phyloP scores from a whole-genome alignment of 1,139 yeast species.

The Sugiyamaella castrensis region DNA sequence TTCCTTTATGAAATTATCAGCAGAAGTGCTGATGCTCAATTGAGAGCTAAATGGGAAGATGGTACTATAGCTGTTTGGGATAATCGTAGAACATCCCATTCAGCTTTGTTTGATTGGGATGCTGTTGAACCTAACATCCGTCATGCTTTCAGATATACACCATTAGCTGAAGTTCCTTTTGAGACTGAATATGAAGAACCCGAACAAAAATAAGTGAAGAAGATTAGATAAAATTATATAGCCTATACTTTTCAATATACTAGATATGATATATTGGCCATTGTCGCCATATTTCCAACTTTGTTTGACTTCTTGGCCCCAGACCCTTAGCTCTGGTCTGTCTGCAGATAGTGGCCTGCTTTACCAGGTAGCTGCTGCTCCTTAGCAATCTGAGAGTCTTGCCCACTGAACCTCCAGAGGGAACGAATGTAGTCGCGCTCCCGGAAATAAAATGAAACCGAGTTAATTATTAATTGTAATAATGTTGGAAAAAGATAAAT shows the following conservation, averaged over 20 bases:
- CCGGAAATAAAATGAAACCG: no score
- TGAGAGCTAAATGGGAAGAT: slow-evolving; percentile 58
- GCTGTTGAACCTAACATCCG: slow-evolving; percentile 38
- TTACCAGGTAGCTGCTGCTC: no score
- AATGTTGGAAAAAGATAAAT: no score
- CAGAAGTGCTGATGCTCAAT: slow-evolving; percentile 51
- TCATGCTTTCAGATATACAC: slow-evolving; percentile 36
- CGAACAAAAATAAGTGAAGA: neutral
- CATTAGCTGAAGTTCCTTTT: slow-evolving; percentile 34
- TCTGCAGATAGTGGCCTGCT: neutral
- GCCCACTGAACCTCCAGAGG: no score
- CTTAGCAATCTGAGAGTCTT: no score
- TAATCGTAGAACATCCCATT: slow-evolving; percentile 61
- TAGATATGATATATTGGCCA: neutral
- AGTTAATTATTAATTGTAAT: no score
- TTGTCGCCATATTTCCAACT: no score
- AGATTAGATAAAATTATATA: no score
- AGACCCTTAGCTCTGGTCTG: neutral
- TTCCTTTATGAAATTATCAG: slow-evolving; percentile 51
- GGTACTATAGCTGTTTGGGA: slow-evolving; percentile 64
- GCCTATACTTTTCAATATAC: neutral
- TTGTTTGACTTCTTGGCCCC: no score
- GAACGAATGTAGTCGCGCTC: no score
- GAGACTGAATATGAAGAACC: slow-evolving; percentile 13
- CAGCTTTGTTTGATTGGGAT: slow-evolving; percentile 64